These are phyloP conservation scores for Neurospora tetrasperma DNA, from an alignment of 495 filamentous ascomycete species.

Conservation along the genomic window DNA sequence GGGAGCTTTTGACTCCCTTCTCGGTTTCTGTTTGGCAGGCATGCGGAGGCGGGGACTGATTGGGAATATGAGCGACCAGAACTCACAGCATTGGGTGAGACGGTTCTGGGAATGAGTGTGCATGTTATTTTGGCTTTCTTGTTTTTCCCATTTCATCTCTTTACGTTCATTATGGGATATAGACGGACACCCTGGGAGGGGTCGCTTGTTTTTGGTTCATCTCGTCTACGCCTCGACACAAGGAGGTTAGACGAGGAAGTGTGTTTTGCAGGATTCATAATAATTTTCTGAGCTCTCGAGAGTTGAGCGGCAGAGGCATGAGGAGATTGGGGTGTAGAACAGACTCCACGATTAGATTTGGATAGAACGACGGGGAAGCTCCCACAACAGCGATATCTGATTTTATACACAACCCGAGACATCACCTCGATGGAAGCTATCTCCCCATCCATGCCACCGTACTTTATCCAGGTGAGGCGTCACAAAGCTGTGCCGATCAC, in stretches of 20 bases:
- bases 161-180: not conserved
- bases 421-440: not conserved
- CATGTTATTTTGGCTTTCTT: constrained; percentile 1
- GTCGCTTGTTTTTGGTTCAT: not conserved
- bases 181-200: not conserved
- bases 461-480: not conserved
- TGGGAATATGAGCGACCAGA: not conserved
- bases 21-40: constrained; percentile 2
- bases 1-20: not conserved
- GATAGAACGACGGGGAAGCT: not conserved
- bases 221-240: not conserved
- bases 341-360: not conserved
- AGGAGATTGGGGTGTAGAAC: not conserved
- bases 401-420: not conserved
- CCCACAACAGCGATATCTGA: not conserved
- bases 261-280: not conserved
- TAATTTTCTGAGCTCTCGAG: not conserved
- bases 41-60: not conserved
- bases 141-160: not conserved
- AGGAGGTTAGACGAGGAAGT: not conserved
- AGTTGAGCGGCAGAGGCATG: not conserved
- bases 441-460: not conserved
- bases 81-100: not conserved
- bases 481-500: not conserved
- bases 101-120: not conserved